Base-by-base conservation (phyloP, 2,329 filamentous ascomycete genomes). In the Cordyceps farinosa region DNA sequence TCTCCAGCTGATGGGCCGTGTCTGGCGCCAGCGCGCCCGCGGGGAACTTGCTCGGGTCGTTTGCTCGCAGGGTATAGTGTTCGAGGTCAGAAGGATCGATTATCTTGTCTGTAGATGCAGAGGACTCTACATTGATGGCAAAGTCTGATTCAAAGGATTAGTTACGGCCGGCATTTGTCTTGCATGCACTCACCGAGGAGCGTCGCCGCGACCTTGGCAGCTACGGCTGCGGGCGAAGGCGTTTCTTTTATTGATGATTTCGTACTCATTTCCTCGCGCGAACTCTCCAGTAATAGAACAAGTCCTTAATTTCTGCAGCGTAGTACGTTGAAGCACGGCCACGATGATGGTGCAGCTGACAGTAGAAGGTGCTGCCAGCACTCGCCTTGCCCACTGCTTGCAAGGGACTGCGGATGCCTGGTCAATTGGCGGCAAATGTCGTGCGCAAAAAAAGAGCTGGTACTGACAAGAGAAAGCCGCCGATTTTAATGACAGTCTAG, bases 1-100 rank as follows among this genome's bases (percentile, higher is more conserved):
- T 51, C 22, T 62, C 60, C 6, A 62, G 44, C 22, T 40, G 34
- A 27, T 48, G 50, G n/a, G 60, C 32, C 8, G 27, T 42, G 44
- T 51, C 60, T 30, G 10, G 34, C 7, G 34, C n/a, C 17, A 62
- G 27, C 10, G 38, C 22, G 9, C 51, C 44, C 1, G 9, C 4
- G 0, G 42, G 60, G 9, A 62, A 55, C 7, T 50, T 48, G 15
- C 10, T 22, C 7, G 60, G 40, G 32, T 62, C 51, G 17, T 55
- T 55, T 42, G 60, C 60, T 34, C 44, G 40, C 15, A 53, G 17
- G 9, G 44, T 62, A 17, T 62, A 55, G 44, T 55, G 42, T 27
- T 53, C 42, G 29, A 62, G 44, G 13, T 56, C 27, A 7, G 60
- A 40, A 2, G 27, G 9, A 0, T 40, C 27, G 15, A 50, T 9